These are phyloP conservation scores for Citrullus colocynthis DNA, from an alignment of 306 rosid genomes.

Conservation along the genomic window DNA sequence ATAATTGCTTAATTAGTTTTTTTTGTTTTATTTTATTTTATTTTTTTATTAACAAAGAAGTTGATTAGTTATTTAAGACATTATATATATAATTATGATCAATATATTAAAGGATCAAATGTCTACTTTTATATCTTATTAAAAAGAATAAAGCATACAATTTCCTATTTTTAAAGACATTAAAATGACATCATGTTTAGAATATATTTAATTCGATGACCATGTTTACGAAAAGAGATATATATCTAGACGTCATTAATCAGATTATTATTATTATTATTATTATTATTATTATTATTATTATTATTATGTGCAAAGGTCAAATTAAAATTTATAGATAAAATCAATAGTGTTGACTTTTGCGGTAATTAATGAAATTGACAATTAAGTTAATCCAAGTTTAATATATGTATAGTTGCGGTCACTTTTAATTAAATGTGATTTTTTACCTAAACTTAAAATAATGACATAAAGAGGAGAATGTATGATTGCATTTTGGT, in stretches of 20 bases:
- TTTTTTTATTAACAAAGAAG: too few relatives aligned
- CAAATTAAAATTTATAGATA: neutral
- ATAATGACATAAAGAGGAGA: constrained; percentile 1
- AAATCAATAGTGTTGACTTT: neutral
- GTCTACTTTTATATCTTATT: too few relatives aligned
- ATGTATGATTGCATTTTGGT: constrained; percentile 21
- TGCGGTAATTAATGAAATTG: neutral
- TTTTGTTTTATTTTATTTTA: too few relatives aligned
- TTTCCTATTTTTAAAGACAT: neutral
- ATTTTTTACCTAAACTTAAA: neutral
- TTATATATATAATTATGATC: too few relatives aligned
- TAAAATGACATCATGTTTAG: too few relatives aligned
- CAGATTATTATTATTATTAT: too few relatives aligned
- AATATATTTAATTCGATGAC: neutral
- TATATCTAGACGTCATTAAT: neutral
- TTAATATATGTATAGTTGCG: neutral
- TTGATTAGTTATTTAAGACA: too few relatives aligned
- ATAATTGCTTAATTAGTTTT: too few relatives aligned
- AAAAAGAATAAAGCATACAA: too few relatives aligned
- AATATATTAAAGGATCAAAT: too few relatives aligned
- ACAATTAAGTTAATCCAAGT: neutral
- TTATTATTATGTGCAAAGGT: too few relatives aligned
- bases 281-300: too few relatives aligned
- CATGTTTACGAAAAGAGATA: neutral
- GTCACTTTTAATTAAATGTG: neutral